Base-by-base conservation (phyloP, 176 grass and related monocot species). In the Triticum urartu region DNA sequence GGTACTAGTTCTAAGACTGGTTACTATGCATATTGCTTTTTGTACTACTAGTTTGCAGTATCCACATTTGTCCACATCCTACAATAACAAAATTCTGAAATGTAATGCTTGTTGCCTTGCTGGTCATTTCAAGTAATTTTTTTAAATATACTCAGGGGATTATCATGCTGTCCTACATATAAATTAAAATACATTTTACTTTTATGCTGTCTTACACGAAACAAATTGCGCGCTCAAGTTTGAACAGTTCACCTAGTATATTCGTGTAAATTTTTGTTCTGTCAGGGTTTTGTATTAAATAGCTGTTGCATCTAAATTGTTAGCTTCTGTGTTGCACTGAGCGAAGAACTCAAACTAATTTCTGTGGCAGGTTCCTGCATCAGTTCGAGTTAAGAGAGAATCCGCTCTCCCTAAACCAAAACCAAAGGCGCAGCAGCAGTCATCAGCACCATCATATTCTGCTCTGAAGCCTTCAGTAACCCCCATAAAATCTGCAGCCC, bases 311-410 rank as follows among this genome's bases (percentile, higher is more conserved):
- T 74, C 79, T 39, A 40, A 71, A 81, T 47, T 84, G 15, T 13
- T 69, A 62, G 62, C 24, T 20, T 82, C 11, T 28, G 4, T 66
- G 45, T 63, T 32, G 45, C 59, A 54, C 24, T 81, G 33, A 4
- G 17, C 69, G 6, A 17, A 82, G 58, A 76, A 83, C 26, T 59
- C 36, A 61, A 78, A 42, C 58, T 11, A 60, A 43, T 6, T 84
- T 86, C 89, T 80, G 40, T 68, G 13, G 25, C 89, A 99, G 97
- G 80, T 99, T 87, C 97, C 94, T 89, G 97, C 97, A 77, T 99
- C 97, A 4, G 94, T 99, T 79, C 92, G 94, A 15, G 90, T 99
- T 36, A 99, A 88, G 89, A 96, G 97, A 90, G 94, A 99, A 89
- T 92, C 90, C 42, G 89, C 85, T 30, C 69, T 94, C 39, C 90